Conservation (phyloP, 805 yeast genomes). For the Barnettozyma populi region DNA sequence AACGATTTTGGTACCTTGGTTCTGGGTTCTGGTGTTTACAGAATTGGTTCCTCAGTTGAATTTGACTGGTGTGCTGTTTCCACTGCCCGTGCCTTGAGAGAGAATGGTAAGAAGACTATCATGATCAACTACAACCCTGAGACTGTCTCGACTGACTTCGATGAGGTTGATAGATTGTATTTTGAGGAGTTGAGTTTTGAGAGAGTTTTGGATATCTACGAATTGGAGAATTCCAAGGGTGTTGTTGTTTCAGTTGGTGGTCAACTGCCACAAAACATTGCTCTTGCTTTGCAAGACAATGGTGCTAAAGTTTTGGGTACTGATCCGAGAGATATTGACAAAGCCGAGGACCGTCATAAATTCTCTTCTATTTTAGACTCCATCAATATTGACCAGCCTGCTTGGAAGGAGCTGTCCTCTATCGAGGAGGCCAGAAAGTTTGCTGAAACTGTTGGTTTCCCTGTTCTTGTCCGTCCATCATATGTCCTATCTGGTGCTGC, state of each 20-base stretch:
- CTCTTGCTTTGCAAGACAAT: conserved; percentile 68
- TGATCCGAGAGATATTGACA: conserved; percentile 89
- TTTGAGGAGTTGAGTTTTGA: conserved; percentile 93
- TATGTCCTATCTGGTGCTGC: conserved; percentile 98
- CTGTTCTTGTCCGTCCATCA: conserved; percentile 96
- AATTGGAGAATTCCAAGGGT: conserved; percentile 82
- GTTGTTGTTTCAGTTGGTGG: conserved; percentile 97
- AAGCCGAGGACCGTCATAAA: conserved; percentile 98
- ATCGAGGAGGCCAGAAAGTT: conserved; percentile 78
- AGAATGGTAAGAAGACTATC: conserved; percentile 79
- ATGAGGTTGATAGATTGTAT: conserved; percentile 95
- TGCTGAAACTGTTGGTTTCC: conserved; percentile 85
- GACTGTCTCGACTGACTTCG: conserved; percentile 96
- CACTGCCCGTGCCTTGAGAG: conserved; percentile 90
- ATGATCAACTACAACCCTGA: conserved; percentile 99
- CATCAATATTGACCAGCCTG: conserved; percentile 92
- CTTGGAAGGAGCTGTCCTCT: conserved; percentile 93
- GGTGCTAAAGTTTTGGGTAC: conserved; percentile 93
- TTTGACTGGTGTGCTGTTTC: conserved; percentile 99
- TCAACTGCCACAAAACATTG: conserved; percentile 96
- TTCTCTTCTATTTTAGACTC: conserved; percentile 91
- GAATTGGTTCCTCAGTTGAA: conserved; percentile 97
- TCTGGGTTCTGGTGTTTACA: conserved; percentile 97
- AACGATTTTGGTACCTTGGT: conserved; percentile 91
- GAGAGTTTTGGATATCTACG: conserved; percentile 96